These are phyloP conservation scores for Leccinum disarticulatum DNA, from an alignment of 768 basidiomycete species.

Conservation along the genomic window DNA sequence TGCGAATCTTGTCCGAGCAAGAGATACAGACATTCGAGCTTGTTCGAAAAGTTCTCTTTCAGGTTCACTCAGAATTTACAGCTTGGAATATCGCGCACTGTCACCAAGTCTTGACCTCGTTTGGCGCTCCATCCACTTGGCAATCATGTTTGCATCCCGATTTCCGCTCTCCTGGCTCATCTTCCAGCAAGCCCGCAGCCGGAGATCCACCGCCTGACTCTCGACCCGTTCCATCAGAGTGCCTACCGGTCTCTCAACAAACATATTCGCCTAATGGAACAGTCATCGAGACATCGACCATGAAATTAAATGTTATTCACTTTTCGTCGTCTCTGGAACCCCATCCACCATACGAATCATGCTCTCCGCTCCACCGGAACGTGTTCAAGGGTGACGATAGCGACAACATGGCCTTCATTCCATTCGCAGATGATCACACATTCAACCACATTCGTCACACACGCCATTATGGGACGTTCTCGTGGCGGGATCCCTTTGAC, in stretches of 20 bases:
- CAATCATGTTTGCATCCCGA: constrained; percentile 11
- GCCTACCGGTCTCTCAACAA: constrained; percentile 7
- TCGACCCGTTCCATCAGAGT: neutral
- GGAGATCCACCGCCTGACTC: neutral
- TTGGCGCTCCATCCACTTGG: constrained; percentile 20
- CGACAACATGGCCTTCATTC: constrained; percentile 56
- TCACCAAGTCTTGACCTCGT: constrained; percentile 12
- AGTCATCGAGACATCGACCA: constrained; percentile 7
- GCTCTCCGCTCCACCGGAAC: constrained; percentile 48
- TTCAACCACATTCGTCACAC: constrained; percentile 47
- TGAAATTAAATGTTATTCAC: constrained; percentile 18
- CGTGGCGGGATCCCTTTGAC: constrained; percentile 49
- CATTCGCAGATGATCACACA: constrained; percentile 57
- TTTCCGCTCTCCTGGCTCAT: constrained; percentile 6
- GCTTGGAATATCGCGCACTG: constrained; percentile 19
- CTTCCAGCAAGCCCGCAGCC: neutral
- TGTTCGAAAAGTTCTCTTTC: constrained; percentile 14
- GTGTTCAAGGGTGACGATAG: constrained; percentile 59
- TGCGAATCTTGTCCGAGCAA: constrained; percentile 6
- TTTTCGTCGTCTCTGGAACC: constrained; percentile 19
- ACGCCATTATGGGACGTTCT: constrained; percentile 42
- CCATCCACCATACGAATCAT: constrained; percentile 53
- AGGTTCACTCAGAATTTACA: constrained; percentile 28
- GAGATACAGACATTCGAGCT: constrained; percentile 8
- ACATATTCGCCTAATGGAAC: constrained; percentile 19